Conservation (phyloP, 2,329 filamentous ascomycete genomes). For the Xylaria sp. region DNA sequence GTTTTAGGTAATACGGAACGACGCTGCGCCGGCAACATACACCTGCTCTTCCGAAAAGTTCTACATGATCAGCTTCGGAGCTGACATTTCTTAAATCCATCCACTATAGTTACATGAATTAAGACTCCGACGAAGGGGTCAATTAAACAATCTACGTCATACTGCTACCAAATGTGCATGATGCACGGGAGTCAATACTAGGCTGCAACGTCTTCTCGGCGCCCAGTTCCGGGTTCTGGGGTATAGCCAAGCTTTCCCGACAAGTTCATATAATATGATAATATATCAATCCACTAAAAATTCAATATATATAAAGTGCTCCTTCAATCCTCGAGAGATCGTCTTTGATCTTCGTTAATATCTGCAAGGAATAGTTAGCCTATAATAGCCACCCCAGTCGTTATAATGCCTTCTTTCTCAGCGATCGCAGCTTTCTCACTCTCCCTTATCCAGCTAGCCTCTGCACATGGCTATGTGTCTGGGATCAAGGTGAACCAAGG, state of each 20-base stretch:
- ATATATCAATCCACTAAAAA: not conserved
- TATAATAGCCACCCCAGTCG: not conserved
- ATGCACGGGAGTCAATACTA: conserved; percentile 15
- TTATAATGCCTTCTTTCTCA: conserved; percentile 37
- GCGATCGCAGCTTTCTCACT: conserved; percentile 32
- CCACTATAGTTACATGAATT: not conserved
- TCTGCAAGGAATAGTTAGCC: conserved; percentile 25
- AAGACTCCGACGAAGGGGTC: not conserved
- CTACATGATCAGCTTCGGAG: conserved; percentile 4
- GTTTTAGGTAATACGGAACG: conserved; percentile 37
- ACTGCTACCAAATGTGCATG: not conserved
- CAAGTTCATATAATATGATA: conserved; percentile 18
- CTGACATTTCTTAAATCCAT: not conserved
- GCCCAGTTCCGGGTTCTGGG: conserved; percentile 25
- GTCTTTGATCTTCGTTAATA: conserved; percentile 24
- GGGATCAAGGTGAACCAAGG: conserved; percentile 43
- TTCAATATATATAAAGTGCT: conserved; percentile 27
- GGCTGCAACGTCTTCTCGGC: conserved; percentile 16
- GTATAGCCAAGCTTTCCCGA: conserved; percentile 25
- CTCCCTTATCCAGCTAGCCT: conserved; percentile 34
- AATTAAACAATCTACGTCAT: conserved; percentile 26
- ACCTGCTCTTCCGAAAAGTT: conserved; percentile 12
- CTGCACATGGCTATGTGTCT: conserved; percentile 43
- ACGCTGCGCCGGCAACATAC: conserved; percentile 17
- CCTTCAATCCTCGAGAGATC: conserved; percentile 7